Conservation (phyloP, 768 basidiomycete species). For the Galerina marginata region DNA sequence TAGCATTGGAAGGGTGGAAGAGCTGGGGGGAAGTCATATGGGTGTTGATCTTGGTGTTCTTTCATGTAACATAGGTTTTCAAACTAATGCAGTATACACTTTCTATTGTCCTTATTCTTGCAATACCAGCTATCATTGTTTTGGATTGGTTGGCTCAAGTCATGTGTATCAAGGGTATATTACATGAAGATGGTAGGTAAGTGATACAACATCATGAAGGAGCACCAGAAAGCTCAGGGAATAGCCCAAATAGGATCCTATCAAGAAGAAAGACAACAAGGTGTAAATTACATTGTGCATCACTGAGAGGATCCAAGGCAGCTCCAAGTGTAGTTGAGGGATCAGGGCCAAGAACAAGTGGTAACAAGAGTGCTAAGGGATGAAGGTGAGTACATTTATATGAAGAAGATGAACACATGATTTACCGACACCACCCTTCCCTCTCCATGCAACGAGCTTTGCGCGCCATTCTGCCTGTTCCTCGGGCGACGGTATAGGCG, state of each 20-base stretch:
- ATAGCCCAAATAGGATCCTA: constrained; percentile 67
- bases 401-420: constrained; percentile 5
- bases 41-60: too few relatives aligned
- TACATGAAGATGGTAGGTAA: background rate
- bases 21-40: too few relatives aligned
- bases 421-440: constrained; percentile 41
- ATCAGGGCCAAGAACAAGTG: constrained; percentile 60
- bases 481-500: constrained; percentile 75
- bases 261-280: constrained; percentile 78
- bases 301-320: constrained; percentile 66
- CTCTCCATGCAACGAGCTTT: constrained; percentile 44
- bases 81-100: too few relatives aligned
- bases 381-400: background rate
- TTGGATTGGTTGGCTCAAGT: too few relatives aligned
- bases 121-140: too few relatives aligned
- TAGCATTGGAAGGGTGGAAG: too few relatives aligned
- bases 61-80: too few relatives aligned
- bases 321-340: constrained; percentile 52
- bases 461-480: constrained; percentile 70
- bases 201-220: background rate
- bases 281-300: constrained; percentile 77
- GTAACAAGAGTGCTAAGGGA: constrained; percentile 45
- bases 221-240: constrained; percentile 69
- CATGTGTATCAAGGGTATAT: background rate
- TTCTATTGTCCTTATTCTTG: too few relatives aligned